Percentiles rank a stretch among this genome's conserved stretches.
These are phyloP conservation scores for Bipolaris sorokiniana DNA, from an alignment of 2,329 filamentous ascomycete species.

Conservation along the genomic window DNA sequence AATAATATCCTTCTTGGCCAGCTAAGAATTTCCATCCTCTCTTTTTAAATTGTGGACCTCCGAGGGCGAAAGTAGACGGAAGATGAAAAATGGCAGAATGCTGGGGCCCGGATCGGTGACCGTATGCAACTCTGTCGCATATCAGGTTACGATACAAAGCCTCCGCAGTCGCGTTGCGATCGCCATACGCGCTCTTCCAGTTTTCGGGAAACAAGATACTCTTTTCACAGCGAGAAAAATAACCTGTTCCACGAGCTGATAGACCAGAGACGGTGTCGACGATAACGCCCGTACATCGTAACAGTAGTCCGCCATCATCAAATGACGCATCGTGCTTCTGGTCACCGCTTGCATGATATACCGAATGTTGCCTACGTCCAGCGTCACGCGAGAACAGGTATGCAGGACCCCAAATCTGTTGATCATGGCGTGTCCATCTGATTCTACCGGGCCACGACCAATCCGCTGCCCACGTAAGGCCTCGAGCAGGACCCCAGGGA, in stretches of 20 bases:
- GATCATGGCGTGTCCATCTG: not conserved
- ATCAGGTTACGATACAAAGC: slow-evolving; percentile 2
- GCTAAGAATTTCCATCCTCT: not conserved
- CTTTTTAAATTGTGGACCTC: not conserved
- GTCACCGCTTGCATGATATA: not conserved
- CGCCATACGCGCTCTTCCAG: not conserved
- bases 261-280: not conserved
- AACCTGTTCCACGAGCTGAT: not conserved
- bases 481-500: not conserved
- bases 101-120: not conserved
- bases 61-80: not conserved
- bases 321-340: not conserved
- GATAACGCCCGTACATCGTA: not conserved
- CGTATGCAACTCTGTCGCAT: not conserved
- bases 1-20: not conserved
- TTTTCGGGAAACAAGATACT: not conserved
- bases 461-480: not conserved
- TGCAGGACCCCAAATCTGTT: not conserved
- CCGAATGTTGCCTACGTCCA: not conserved
- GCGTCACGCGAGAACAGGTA: not conserved
- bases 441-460: not conserved
- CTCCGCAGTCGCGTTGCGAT: not conserved
- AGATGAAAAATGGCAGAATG: not conserved
- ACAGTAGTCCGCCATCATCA: not conserved
- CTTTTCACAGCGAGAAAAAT: not conserved